Percentiles rank a stretch among this genome's conserved stretches.
These are phyloP conservation scores for Mycosarcoma mackinlayi DNA, from an alignment of 1,284 basidiomycete species.

Conservation along the genomic window DNA sequence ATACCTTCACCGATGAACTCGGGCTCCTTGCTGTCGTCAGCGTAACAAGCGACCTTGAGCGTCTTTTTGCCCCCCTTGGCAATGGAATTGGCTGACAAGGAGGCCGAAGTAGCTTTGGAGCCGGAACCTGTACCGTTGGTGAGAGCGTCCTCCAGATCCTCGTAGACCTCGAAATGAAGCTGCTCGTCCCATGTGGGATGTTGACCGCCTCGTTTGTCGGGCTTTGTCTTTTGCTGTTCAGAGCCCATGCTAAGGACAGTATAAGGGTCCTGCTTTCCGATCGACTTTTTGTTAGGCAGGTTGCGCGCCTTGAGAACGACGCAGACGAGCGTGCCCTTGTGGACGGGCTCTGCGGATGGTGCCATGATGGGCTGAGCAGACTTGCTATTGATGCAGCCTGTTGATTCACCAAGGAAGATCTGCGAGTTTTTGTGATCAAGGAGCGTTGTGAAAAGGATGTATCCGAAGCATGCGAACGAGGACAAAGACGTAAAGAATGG, in stretches of 20 bases:
- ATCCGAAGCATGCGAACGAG: conserved; percentile 4
- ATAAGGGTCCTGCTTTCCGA: conserved; percentile 94
- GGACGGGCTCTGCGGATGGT: conserved; percentile 31
- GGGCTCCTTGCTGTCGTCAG: conserved; percentile 93
- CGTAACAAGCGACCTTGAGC: conserved; percentile 88
- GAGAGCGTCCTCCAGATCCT: conserved; percentile 79
- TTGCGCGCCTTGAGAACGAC: conserved; percentile 92
- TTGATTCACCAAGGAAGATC: background rate
- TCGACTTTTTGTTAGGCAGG: conserved; percentile 65
- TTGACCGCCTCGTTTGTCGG: conserved; percentile 95
- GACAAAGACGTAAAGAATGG: background rate
- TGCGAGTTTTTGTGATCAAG: background rate
- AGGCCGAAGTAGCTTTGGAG: conserved; percentile 25
- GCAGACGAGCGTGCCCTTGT: conserved; percentile 85
- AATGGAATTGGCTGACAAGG: conserved; percentile 72
- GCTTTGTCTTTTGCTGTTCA: conserved; percentile 74
- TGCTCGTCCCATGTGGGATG: conserved; percentile 99
- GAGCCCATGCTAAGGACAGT: conserved; percentile 80
- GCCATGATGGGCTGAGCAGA: conserved; percentile 28
- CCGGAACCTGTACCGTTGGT: conserved; percentile 20
- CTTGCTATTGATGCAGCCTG: background rate
- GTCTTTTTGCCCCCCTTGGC: conserved; percentile 77
- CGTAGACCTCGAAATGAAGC: conserved; percentile 88
- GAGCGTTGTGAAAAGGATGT: background rate
- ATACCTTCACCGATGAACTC: conserved; percentile 91